Conservation (phyloP, 192 early-diverging fungal species). For the Linnemannia exigua region DNA sequence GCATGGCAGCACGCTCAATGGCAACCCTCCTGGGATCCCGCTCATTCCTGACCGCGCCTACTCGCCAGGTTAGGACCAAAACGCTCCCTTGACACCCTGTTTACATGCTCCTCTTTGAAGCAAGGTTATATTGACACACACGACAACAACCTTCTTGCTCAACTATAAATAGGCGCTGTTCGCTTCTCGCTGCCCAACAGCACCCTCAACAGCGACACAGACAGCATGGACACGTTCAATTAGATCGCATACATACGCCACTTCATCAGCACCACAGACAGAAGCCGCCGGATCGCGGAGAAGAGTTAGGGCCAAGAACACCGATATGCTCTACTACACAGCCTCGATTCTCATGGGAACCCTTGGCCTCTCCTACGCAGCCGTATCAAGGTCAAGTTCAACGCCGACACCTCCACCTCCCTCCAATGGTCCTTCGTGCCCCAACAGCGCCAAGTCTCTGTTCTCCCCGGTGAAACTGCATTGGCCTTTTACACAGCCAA, state of each 20-base stretch:
- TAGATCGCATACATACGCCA: background rate
- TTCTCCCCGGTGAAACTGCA: slow-evolving; percentile 97
- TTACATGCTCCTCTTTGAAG: no score
- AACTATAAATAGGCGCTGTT: background rate
- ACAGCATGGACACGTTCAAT: background rate
- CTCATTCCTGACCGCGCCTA: slow-evolving; percentile 13
- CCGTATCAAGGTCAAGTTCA: slow-evolving; percentile 82
- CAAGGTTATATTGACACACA: background rate
- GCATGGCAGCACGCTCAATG: slow-evolving; percentile 30
- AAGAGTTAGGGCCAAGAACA: slow-evolving; percentile 41
- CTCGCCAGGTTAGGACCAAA: slow-evolving; percentile 18
- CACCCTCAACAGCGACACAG: background rate
- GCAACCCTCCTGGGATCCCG: slow-evolving; percentile 12
- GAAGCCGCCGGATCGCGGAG: slow-evolving; percentile 32
- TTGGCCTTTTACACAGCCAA: slow-evolving; percentile 96
- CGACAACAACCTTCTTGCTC: background rate
- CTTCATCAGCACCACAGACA: slow-evolving; percentile 21
- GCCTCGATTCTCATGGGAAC: slow-evolving; percentile 86
- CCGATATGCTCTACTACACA: slow-evolving; percentile 75
- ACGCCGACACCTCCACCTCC: slow-evolving; percentile 79
- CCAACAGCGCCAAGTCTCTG: slow-evolving; percentile 85
- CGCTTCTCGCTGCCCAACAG: background rate
- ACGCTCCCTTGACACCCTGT: no score
- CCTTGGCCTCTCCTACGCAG: slow-evolving; percentile 90
- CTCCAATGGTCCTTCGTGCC: slow-evolving; percentile 95